Evolutionary conservation across 1,139 yeast species (phyloP).

Genomic region (Yamadazyma sp.): DNA sequence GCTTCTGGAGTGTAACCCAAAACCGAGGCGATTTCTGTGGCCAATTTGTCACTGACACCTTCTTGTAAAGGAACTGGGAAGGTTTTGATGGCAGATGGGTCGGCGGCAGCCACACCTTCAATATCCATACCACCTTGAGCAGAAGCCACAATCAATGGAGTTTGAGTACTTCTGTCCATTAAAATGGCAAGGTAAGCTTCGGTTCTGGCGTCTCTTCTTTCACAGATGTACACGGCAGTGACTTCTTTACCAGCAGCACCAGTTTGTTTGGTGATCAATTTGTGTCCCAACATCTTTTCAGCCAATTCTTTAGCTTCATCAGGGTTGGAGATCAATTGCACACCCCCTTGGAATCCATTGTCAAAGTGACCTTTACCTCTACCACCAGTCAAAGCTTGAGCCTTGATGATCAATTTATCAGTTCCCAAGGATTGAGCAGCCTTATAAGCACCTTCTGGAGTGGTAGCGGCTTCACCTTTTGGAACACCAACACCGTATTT

Average conservation of each 20-base stretch:
- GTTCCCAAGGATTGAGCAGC: constrained; percentile 68
- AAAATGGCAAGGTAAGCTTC: constrained; percentile 95
- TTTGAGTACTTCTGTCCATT: constrained; percentile 89
- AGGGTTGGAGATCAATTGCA: constrained; percentile 81
- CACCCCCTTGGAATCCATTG: constrained; percentile 96
- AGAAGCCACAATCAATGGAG: constrained; percentile 92
- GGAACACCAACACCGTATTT: constrained; percentile 90
- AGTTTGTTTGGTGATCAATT: constrained; percentile 95
- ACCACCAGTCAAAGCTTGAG: constrained; percentile 99
- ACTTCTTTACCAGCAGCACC: constrained; percentile 97
- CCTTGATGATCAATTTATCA: constrained; percentile 89
- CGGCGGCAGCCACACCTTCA: constrained; percentile 94
- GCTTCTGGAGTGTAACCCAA: constrained; percentile 83
- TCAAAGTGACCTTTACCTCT: constrained; percentile 99
- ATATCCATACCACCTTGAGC: constrained; percentile 99
- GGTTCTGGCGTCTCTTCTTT: constrained; percentile 88
- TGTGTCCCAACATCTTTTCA: constrained; percentile 85
- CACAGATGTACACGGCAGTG: constrained; percentile 93
- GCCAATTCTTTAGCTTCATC: constrained; percentile 88
- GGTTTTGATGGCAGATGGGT: constrained; percentile 90
- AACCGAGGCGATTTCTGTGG: constrained; percentile 71
- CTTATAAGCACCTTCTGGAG: constrained; percentile 83
- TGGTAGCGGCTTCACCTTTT: constrained; percentile 84
- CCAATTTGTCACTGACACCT: constrained; percentile 81
- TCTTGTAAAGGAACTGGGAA: constrained; percentile 73